Conservation (phyloP, 306 rosid species). For the Vicia sativa region DNA sequence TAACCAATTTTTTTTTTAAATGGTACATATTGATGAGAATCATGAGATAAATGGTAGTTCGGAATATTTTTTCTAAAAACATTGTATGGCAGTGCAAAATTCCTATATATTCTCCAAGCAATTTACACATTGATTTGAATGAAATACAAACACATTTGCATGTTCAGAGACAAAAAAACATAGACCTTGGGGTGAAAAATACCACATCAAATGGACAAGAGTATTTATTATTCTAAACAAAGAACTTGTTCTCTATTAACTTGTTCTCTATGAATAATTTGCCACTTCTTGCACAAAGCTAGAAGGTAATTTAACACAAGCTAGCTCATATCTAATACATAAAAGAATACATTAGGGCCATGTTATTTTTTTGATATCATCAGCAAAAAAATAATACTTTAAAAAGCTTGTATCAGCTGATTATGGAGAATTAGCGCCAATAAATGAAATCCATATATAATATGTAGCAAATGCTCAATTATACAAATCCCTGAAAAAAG, state of each 20-base stretch:
- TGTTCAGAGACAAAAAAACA: too few relatives aligned
- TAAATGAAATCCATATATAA: slow-evolving; percentile 21
- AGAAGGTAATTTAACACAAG: background rate
- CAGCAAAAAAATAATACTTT: background rate
- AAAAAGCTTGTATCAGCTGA: slow-evolving; percentile 15
- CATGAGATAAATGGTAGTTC: too few relatives aligned
- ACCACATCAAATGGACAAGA: background rate
- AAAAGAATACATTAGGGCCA: slow-evolving; percentile 28
- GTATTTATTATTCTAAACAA: background rate
- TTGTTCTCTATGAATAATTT: slow-evolving; percentile 23
- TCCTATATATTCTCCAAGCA: too few relatives aligned
- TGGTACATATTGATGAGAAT: too few relatives aligned
- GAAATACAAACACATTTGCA: too few relatives aligned
- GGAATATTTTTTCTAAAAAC: too few relatives aligned
- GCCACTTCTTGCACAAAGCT: slow-evolving; percentile 1
- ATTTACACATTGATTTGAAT: too few relatives aligned
- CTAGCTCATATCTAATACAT: slow-evolving; percentile 23
- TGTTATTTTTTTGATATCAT: slow-evolving; percentile 1
- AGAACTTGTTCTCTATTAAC: slow-evolving; percentile 15
- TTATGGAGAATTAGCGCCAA: slow-evolving; percentile 11
- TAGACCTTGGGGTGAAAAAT: too few relatives aligned
- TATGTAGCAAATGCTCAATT: slow-evolving; percentile 26
- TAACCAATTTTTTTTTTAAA: too few relatives aligned
- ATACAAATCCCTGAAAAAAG: slow-evolving; percentile 41
- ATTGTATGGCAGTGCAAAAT: too few relatives aligned